A percentile compares a stretch with the other conserved stretches of the same genome.
Conservation (phyloP, 2,329 filamentous ascomycete species). For the Venturia aucupariae region DNA sequence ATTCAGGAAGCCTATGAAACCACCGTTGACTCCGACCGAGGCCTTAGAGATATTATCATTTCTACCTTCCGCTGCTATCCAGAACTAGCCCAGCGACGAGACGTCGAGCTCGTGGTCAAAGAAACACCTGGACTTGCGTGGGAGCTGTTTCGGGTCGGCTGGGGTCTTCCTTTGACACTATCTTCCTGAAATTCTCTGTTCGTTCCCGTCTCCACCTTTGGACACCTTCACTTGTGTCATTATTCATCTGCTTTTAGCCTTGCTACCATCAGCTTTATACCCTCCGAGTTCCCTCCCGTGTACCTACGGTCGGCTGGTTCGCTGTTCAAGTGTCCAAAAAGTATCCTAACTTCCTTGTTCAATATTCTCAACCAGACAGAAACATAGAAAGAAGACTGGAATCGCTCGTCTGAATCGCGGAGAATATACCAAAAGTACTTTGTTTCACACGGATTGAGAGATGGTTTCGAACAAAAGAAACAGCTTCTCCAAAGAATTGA, state of each 20-base stretch:
- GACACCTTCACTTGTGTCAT: neutral
- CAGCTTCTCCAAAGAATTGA: neutral
- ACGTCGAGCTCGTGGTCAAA: conserved; percentile 35
- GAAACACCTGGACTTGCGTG: conserved; percentile 38
- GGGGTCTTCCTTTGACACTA: conserved; percentile 31
- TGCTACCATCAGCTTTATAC: neutral
- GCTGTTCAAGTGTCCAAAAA: neutral
- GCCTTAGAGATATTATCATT: conserved; percentile 38
- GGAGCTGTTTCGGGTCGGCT: conserved; percentile 40
- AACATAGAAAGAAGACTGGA: neutral
- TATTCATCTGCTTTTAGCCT: neutral
- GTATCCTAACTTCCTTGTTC: neutral
- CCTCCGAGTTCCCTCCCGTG: neutral
- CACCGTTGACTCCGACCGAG: conserved; percentile 41
- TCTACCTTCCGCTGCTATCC: conserved; percentile 39
- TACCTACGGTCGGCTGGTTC: neutral
- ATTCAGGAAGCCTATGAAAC: conserved; percentile 41
- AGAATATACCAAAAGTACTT: neutral
- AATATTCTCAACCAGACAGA: neutral
- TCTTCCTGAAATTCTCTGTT: neutral
- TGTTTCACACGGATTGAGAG: neutral
- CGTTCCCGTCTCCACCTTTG: neutral
- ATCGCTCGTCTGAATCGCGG: neutral
- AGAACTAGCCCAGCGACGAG: conserved; percentile 35
- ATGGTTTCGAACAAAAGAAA: neutral